Evolutionary conservation across 202 grass and related monocot genomes (phyloP), one percentile per base, ranked within the genome.

Genomic region (Digitaria exilis): DNA sequence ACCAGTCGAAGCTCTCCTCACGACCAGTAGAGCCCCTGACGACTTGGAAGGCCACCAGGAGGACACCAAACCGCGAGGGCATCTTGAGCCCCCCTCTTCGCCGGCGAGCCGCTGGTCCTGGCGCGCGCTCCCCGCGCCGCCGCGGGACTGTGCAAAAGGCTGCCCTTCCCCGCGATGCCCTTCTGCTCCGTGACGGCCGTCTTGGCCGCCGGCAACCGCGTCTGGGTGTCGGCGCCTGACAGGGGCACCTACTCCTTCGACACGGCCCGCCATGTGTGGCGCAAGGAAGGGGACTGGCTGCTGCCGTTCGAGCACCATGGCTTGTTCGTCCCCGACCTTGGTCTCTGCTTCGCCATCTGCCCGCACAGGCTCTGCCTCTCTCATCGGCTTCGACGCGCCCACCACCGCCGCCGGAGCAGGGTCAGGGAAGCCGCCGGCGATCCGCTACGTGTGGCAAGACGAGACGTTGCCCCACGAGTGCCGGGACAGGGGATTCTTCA

Each of bases 161-260:
- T 19, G 17, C 2, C 14, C 0, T 3, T 2, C 31, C 17, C 31
- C 62, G 62, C 17, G 31, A 13, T 31, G 17, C 17, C 63, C 9
- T 60, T 61, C 26, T 54, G 65, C 67, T 12, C 4, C 51, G 14
- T 60, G 25, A 17, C 26, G 35, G 52, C 12, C 9, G n/a, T 24
- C 37, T 2, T 72, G 37, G 19, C 39, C 67, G 79, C 67, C 55
- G 79, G 41, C 26, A 30, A 42, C 21, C 54, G 29, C 80, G 21
- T 82, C 19, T 82, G 68, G 80, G 69, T 82, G 13, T 63, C 80
- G 14, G 42, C 69, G 42, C 41, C 43, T 7, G 29, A 34, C 67
- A 48, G 39, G 69, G 80, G 80, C 21, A 73, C 80, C 54, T 73
- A 63, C 80, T 82, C 80, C 42, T 63, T 82, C 29, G 67, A 82